Base-by-base conservation (phyloP, 148 eudicot species). In the Rhododendron simsii region DNA sequence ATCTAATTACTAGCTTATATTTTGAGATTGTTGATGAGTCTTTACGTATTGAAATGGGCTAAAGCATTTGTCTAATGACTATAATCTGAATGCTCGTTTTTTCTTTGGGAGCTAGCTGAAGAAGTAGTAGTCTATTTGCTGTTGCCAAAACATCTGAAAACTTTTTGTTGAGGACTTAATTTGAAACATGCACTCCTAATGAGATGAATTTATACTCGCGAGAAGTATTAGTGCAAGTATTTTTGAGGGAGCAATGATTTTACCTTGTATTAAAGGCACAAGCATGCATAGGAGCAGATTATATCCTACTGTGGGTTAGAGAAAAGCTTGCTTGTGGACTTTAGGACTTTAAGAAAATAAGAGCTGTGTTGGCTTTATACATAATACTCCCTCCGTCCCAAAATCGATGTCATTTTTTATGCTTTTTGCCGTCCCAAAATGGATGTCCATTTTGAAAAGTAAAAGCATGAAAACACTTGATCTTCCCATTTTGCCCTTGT, bases 291-390 rank as follows among this genome's bases (percentile, higher is more conserved):
- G 61, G 59, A 80, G 37, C 61, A 80, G 59, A 79, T 23, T 14
- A 26, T 53, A 6, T 79, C 11, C 82, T 48, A 61, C 59, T 79
- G 82, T 79, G 37, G 59, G 82, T 12, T n/a, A 48, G 37, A 28
- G 82, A 79, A 79, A 80, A 48, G 39, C 11, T 26, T 28, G 59
- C 59, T 80, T n/a, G 18, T 80, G 82, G 82, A 80, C 82, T 28
- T 50, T 13, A 28, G 82, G 82, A 80, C 82, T 28, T 50, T 13
- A 28, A n/a, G 23, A n/a, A 48, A 50, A 26, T 47, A 80, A 78
- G 51, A 78, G n/a, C n/a, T 2, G 28, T 78, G 21, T 80, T 37
- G 39, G 61, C 61, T 23, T 80, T 14, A 28, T n/a, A 5, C 82
- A 48, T 80, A 33, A 80, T 78, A 44, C 7, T 44, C 39, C 39